These are phyloP conservation scores for Venturia asperata DNA, from an alignment of 2,329 filamentous ascomycete species.

Conservation along the genomic window DNA sequence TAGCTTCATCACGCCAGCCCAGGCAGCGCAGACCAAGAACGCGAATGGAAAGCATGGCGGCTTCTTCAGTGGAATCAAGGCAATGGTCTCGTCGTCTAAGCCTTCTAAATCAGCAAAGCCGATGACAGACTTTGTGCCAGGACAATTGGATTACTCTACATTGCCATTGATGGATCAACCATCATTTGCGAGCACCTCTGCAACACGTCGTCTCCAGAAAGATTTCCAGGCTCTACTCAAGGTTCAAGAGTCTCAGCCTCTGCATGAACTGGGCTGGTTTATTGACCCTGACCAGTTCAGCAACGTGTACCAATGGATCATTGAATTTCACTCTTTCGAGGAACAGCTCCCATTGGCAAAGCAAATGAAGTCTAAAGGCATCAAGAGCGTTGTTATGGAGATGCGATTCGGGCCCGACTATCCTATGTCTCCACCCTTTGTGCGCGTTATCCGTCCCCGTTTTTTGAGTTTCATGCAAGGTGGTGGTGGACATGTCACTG, in stretches of 20 bases:
- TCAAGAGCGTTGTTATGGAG: constrained; percentile 70
- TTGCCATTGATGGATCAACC: constrained; percentile 62
- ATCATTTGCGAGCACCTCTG: constrained; percentile 54
- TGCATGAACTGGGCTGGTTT: constrained; percentile 74
- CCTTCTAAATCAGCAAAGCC: constrained; percentile 7
- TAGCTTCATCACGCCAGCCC: neutral
- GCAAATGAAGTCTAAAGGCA: constrained; percentile 59
- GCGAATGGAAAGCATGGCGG: constrained; percentile 15
- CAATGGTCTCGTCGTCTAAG: neutral
- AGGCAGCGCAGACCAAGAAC: neutral
- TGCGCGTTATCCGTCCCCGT: constrained; percentile 72
- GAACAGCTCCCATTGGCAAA: constrained; percentile 57
- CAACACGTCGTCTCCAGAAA: constrained; percentile 55
- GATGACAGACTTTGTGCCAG: constrained; percentile 59
- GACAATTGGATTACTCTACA: constrained; percentile 52
- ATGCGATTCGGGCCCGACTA: constrained; percentile 71
- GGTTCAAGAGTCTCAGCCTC: constrained; percentile 53
- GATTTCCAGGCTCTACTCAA: constrained; percentile 59
- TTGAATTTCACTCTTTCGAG: constrained; percentile 81
- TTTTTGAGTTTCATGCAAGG: constrained; percentile 65
- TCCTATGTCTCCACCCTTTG: constrained; percentile 74
- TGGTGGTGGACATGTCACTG: constrained; percentile 80
- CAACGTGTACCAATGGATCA: constrained; percentile 86
- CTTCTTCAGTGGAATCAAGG: constrained; percentile 15
- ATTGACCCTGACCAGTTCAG: constrained; percentile 58